Conservation (phyloP, 768 basidiomycete genomes). For the Pholiota conissans region DNA sequence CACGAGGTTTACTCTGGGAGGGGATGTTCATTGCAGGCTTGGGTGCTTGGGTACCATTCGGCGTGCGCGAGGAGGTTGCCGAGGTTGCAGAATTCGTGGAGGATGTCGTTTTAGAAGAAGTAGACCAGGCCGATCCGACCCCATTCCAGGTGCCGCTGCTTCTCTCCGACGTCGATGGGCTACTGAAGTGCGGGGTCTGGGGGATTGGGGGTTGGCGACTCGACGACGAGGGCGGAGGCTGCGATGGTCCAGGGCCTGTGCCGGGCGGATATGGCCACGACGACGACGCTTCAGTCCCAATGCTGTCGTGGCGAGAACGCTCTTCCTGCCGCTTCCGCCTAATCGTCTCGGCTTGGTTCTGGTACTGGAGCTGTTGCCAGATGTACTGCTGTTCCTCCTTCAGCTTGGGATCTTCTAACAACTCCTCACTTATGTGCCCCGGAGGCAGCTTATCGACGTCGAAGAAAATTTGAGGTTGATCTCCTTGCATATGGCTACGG, state of each 20-base stretch:
- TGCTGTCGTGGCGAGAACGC: slow-evolving; percentile 44
- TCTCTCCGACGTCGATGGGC: slow-evolving; percentile 20
- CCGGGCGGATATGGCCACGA: slow-evolving; percentile 16
- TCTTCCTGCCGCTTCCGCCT: slow-evolving; percentile 39
- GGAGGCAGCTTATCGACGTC: slow-evolving; percentile 27
- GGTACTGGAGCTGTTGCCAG: slow-evolving; percentile 40
- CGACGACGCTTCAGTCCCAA: slow-evolving; percentile 34
- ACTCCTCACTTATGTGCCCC: slow-evolving; percentile 21
- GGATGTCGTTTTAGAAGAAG: slow-evolving; percentile 26
- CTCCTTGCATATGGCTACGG: slow-evolving; percentile 22
- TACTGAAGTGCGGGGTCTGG: slow-evolving; percentile 21
- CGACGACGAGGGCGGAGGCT: neutral
- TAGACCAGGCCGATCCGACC: slow-evolving; percentile 29
- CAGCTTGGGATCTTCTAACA: slow-evolving; percentile 16
- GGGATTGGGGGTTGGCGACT: slow-evolving; percentile 7
- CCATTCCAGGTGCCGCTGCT: slow-evolving; percentile 26
- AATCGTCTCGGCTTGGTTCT: slow-evolving; percentile 43
- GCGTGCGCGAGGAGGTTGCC: slow-evolving; percentile 1
- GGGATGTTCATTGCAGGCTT: slow-evolving; percentile 27
- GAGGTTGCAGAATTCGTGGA: slow-evolving; percentile 25
- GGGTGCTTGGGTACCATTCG: slow-evolving; percentile 20
- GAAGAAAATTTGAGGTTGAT: slow-evolving; percentile 24
- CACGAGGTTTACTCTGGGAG: slow-evolving; percentile 25
- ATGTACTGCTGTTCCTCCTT: slow-evolving; percentile 27
- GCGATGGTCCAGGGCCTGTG: neutral